Conservation (phyloP, 768 basidiomycete genomes). For the Calocera cornea region DNA sequence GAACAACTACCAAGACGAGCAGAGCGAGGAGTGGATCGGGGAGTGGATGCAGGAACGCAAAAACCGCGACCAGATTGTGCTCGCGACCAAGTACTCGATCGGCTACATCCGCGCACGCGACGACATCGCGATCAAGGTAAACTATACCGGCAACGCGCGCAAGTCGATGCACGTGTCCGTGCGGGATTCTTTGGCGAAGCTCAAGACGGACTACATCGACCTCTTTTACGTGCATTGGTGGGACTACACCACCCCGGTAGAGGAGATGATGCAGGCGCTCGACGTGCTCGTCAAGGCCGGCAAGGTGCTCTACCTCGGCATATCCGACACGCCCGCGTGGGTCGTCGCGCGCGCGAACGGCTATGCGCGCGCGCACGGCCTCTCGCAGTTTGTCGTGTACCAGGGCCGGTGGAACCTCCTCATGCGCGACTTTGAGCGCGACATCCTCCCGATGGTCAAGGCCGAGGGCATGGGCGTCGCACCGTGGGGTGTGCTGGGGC, state of each 20-base stretch:
- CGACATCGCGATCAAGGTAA: constrained; percentile 7
- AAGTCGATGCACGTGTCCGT: constrained; percentile 15
- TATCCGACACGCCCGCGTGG: constrained; percentile 19
- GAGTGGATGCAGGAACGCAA: constrained; percentile 24
- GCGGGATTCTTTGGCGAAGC: constrained; percentile 14
- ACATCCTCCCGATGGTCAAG: constrained; percentile 35
- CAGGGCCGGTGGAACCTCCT: constrained; percentile 37
- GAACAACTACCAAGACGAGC: constrained; percentile 29
- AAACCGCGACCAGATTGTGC: constrained; percentile 25
- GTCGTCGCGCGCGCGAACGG: constrained; percentile 19
- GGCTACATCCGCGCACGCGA: constrained; percentile 31
- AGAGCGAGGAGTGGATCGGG: constrained; percentile 24
- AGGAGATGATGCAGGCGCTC: constrained; percentile 44
- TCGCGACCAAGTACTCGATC: constrained; percentile 13
- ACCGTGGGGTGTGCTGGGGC: constrained; percentile 32
- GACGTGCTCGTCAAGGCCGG: constrained; percentile 38
- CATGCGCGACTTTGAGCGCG: constrained; percentile 38
- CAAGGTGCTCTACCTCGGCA: constrained; percentile 35
- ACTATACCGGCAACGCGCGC: constrained; percentile 10
- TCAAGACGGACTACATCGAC: constrained; percentile 16
- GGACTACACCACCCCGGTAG: constrained; percentile 34
- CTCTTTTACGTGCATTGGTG: constrained; percentile 20
- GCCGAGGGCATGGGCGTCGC: constrained; percentile 28
- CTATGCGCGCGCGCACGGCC: constrained; percentile 22
- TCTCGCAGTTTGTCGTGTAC: constrained; percentile 29